Percentiles rank a stretch among this genome's conserved stretches.
These are phyloP conservation scores for Cercospora sp. DNA, from an alignment of 2,329 filamentous ascomycete genomes.

Conservation along the genomic window DNA sequence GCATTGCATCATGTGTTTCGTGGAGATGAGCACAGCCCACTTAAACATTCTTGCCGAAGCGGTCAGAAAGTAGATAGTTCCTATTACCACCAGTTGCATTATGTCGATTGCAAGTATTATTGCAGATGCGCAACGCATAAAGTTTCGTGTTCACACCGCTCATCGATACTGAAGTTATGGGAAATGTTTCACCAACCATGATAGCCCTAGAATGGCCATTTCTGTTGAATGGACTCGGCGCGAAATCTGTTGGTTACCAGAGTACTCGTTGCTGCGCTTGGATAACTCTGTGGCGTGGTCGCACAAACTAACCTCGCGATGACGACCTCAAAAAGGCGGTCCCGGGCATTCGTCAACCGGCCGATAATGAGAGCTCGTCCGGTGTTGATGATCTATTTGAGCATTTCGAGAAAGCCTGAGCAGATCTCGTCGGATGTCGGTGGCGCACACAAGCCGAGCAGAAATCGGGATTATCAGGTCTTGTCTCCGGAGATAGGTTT, in stretches of 20 bases:
- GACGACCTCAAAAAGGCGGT: neutral
- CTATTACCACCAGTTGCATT: neutral
- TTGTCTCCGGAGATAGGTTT: neutral
- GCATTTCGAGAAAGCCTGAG: neutral
- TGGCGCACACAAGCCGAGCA: neutral
- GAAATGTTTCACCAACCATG: neutral
- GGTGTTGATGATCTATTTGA: neutral
- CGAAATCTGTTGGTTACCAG: neutral
- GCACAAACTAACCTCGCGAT: neutral
- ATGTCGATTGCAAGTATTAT: neutral
- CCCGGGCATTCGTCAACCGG: neutral
- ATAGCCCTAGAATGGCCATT: neutral
- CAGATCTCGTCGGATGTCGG: neutral
- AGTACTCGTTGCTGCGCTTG: neutral
- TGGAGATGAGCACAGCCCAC: neutral
- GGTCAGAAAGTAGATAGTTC: neutral
- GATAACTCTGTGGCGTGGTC: neutral
- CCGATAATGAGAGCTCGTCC: neutral
- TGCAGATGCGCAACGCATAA: neutral
- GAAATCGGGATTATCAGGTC: neutral
- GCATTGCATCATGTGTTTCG: slow-evolving; percentile 2
- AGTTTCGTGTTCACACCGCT: neutral
- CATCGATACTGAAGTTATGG: neutral
- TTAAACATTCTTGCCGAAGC: neutral
- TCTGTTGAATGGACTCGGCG: neutral